A percentile compares a stretch with the other conserved stretches of the same genome.
These are phyloP conservation scores for Striga hermonthica DNA, from an alignment of 305 asterid genomes.

Conservation along the genomic window DNA sequence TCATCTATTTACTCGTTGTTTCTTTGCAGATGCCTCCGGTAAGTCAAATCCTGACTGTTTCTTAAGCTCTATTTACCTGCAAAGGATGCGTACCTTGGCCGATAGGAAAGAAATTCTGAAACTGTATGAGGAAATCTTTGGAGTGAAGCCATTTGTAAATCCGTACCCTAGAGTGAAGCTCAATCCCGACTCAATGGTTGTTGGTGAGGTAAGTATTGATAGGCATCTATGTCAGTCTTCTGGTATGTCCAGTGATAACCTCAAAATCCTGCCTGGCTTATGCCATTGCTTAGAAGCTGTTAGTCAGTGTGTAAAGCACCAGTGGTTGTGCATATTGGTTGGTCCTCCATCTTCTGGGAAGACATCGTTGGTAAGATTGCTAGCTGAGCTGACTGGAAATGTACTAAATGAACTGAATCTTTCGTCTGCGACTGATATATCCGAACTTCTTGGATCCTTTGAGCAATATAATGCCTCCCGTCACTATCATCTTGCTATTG, in stretches of 20 bases:
- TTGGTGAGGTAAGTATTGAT: slow-evolving; percentile 63
- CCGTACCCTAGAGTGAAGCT: slow-evolving; percentile 68
- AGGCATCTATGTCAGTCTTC: slow-evolving; percentile 54
- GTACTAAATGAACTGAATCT: slow-evolving; percentile 81
- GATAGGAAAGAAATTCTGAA: slow-evolving; percentile 73
- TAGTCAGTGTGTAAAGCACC: slow-evolving; percentile 66
- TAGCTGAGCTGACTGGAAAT: slow-evolving; percentile 90
- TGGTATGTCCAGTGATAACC: slow-evolving; percentile 45
- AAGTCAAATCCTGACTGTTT: slow-evolving; percentile 60
- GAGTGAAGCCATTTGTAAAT: slow-evolving; percentile 58
- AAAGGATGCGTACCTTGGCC: slow-evolving; percentile 88
- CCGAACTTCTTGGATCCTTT: slow-evolving; percentile 96
- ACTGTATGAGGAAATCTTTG: slow-evolving; percentile 70
- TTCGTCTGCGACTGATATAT: slow-evolving; percentile 93
- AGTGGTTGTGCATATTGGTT: slow-evolving; percentile 94
- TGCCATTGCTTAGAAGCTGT: slow-evolving; percentile 75
- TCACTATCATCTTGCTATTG: slow-evolving; percentile 60
- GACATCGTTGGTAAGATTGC: slow-evolving; percentile 75
- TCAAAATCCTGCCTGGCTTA: slow-evolving; percentile 68
- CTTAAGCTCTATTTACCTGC: slow-evolving; percentile 77
- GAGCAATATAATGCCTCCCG: slow-evolving; percentile 89
- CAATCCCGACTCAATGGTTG: slow-evolving; percentile 47
- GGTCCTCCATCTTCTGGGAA: slow-evolving; percentile 96
- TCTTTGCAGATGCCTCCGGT: slow-evolving; percentile 58
- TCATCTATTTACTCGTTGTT: slow-evolving; percentile 25